phyloP scores from a whole-genome alignment of 2,329 filamentous ascomycete genomes.

The Aspergillus japonicus region DNA sequence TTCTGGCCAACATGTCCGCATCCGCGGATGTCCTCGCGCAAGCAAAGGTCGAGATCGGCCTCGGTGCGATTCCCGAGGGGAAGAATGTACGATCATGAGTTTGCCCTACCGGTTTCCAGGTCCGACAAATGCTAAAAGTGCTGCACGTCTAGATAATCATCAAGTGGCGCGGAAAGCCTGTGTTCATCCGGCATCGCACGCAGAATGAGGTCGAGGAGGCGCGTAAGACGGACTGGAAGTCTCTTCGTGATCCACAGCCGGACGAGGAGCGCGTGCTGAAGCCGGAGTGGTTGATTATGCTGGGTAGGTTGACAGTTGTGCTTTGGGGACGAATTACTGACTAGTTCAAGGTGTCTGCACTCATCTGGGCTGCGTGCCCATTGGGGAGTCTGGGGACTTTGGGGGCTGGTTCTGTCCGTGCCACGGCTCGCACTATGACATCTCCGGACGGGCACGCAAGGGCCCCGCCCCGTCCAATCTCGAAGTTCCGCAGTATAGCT shows the following conservation, averaged over 20 bases:
- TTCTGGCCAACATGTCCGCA: slow-evolving; percentile 99
- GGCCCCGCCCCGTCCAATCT: slow-evolving; percentile 96
- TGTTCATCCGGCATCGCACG: slow-evolving; percentile 99
- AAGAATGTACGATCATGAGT: slow-evolving; percentile 76
- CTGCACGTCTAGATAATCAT: slow-evolving; percentile 73
- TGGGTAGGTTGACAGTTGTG: slow-evolving; percentile 59
- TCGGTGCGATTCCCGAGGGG: slow-evolving; percentile 90
- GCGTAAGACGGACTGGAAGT: slow-evolving; percentile 78
- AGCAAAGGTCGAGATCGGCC: slow-evolving; percentile 98
- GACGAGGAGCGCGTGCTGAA: slow-evolving; percentile 95
- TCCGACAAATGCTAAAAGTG: slow-evolving; percentile 15
- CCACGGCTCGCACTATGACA: slow-evolving; percentile 99
- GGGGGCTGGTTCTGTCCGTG: slow-evolving; percentile 99
- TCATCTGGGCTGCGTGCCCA: slow-evolving; percentile 97
- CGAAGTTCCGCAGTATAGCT: slow-evolving; percentile 89
- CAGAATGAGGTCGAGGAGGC: slow-evolving; percentile 90
- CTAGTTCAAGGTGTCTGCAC: slow-evolving; percentile 82
- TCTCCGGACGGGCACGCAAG: slow-evolving; percentile 96
- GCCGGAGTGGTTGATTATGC: slow-evolving; percentile 98
- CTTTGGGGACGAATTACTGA: too few relatives aligned
- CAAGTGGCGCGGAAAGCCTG: slow-evolving; percentile 99
- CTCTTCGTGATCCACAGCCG: slow-evolving; percentile 84
- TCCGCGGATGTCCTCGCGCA: slow-evolving; percentile 98
- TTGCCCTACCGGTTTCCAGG: neutral
- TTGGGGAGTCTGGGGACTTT: slow-evolving; percentile 96